Evolutionary conservation across 495 filamentous ascomycete species (phyloP).

Genomic region (Symbiotaphrina buchneri): DNA sequence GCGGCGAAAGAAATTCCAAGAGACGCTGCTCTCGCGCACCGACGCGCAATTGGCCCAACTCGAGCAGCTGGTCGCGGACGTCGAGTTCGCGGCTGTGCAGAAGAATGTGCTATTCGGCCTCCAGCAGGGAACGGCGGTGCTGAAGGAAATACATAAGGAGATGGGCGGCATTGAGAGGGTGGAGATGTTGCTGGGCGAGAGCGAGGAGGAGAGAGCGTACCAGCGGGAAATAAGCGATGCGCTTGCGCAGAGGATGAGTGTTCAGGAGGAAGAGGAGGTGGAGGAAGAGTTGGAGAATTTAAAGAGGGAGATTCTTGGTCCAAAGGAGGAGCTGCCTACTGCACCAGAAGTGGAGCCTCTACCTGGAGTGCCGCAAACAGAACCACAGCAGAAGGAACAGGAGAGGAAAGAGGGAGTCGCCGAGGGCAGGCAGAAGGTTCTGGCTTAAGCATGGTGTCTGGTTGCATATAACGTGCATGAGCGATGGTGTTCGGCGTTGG

Average conservation of each 20-base stretch:
- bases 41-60: slow-evolving; percentile 77
- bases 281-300: slow-evolving; percentile 80
- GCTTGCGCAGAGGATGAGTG: slow-evolving; percentile 64
- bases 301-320: slow-evolving; percentile 51
- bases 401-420: no score
- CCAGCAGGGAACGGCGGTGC: slow-evolving; percentile 73
- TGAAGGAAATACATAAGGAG: slow-evolving; percentile 78
- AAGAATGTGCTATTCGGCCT: slow-evolving; percentile 86
- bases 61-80: slow-evolving; percentile 57
- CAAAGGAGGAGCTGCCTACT: no score
- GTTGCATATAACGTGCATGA: no score
- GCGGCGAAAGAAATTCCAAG: slow-evolving; percentile 91
- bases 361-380: no score
- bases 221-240: slow-evolving; percentile 84
- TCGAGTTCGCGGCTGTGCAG: slow-evolving; percentile 89
- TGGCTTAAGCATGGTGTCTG: no score
- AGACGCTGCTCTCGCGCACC: slow-evolving; percentile 71
- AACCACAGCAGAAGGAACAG: no score
- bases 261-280: slow-evolving; percentile 91
- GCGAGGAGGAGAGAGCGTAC: slow-evolving; percentile 67
- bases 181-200: slow-evolving; percentile 84
- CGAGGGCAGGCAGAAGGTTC: no score
- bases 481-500: no score
- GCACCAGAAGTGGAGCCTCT: no score
- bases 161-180: slow-evolving; percentile 91